Evolutionary conservation across 106 monocot genomes (phyloP).

Genomic region (Ottelia alismoides): DNA sequence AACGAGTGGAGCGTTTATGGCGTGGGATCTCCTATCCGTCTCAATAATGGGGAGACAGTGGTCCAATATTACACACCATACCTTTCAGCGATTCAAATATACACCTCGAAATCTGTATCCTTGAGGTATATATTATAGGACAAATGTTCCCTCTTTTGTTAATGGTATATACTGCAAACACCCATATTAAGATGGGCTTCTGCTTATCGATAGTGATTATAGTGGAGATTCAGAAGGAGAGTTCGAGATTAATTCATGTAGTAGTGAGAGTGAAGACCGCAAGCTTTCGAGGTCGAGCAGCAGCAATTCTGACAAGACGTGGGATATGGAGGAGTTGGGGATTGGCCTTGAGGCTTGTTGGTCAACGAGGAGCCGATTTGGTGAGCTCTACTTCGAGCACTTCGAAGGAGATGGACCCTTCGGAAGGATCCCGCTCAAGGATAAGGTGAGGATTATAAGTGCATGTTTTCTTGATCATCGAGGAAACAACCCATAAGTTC

Average conservation of each 20-base stretch:
- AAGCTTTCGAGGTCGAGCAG: constrained; percentile 39
- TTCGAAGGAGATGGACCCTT: constrained; percentile 50
- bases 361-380: constrained; percentile 16
- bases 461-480: neutral
- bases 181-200: neutral
- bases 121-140: constrained; percentile 26
- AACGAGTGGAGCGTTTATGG: constrained; percentile 83
- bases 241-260: constrained; percentile 40
- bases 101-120: constrained; percentile 33
- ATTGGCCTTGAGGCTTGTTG: constrained; percentile 25
- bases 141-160: neutral
- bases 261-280: constrained; percentile 39
- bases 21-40: constrained; percentile 26
- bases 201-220: neutral
- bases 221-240: constrained; percentile 29
- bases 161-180: neutral
- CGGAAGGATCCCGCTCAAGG: constrained; percentile 51
- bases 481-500: neutral
- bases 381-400: constrained; percentile 59
- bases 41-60: constrained; percentile 14
- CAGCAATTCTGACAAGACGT: constrained; percentile 16
- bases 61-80: constrained; percentile 65
- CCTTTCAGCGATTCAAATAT: constrained; percentile 82
- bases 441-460: constrained; percentile 44
- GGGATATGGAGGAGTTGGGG: constrained; percentile 48